Evolutionary conservation across 306 rosid genomes (phyloP).

Genomic region (Trichosanthes cucumerina): DNA sequence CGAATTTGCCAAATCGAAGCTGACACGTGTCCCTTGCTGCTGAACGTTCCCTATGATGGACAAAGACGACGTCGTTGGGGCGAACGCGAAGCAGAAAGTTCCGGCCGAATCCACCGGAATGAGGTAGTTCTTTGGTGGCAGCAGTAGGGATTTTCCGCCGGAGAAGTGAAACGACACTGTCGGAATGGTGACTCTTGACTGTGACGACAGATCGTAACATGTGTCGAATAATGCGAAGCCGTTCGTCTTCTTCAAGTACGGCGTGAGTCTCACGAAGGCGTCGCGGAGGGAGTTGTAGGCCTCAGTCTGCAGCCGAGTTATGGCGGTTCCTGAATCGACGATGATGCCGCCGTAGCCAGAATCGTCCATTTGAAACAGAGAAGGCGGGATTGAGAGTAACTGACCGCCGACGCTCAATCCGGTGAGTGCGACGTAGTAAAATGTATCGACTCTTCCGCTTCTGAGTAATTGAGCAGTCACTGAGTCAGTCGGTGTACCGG

Average conservation of each 20-base stretch:
- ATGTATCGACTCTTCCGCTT: conserved; percentile 30
- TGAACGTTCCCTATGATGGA: conserved; percentile 85
- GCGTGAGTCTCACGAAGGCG: conserved; percentile 41
- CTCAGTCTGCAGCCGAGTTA: conserved; percentile 55
- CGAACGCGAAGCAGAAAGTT: conserved; percentile 74
- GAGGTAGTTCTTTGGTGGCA: conserved; percentile 76
- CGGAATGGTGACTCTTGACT: conserved; percentile 44
- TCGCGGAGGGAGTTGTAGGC: conserved; percentile 64
- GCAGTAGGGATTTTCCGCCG: conserved; percentile 25
- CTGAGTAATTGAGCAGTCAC: conserved; percentile 33
- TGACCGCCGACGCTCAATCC: conserved; percentile 74
- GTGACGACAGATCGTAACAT: conserved; percentile 59
- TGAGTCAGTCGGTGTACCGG: conserved; percentile 49
- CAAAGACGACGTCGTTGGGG: conserved; percentile 53
- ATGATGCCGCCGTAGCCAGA: conserved; percentile 67
- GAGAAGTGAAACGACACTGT: conserved; percentile 58
- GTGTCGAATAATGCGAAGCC: conserved; percentile 68
- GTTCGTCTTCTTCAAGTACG: conserved; percentile 20
- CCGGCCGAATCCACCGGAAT: conserved; percentile 65
- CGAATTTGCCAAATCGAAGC: conserved; percentile 39
- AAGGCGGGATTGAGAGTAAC: conserved; percentile 30
- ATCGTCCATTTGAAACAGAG: conserved; percentile 26
- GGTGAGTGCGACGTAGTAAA: conserved; percentile 46
- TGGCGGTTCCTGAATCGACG: conserved; percentile 79
- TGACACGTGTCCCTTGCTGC: conserved; percentile 99